Evolutionary conservation across 805 yeast species (phyloP), one percentile per base, ranked within the genome.

Genomic region (Metschnikowia aberdeeniae): DNA sequence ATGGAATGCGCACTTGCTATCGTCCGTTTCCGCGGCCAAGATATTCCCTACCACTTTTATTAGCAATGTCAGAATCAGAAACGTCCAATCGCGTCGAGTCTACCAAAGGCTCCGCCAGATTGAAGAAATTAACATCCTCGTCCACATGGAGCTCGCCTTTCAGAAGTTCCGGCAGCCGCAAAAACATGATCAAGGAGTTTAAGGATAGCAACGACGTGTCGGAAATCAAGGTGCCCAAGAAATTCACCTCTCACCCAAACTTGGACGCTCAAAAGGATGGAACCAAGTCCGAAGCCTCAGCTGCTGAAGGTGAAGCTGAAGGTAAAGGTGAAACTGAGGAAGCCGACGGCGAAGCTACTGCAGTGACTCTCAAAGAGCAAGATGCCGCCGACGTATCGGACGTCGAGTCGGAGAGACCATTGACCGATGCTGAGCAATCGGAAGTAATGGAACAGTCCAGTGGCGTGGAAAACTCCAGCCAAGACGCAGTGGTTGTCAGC

Each of bases 101-200:
- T 20, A 43, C 50, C 36, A 51, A 44, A 20, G 53, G 53, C 27
- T 44, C 54, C 13, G 35, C 44, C 45, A 47, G 48, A 36, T 52
- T 54, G 57, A 54, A 54, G 46, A 43, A 48, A 40, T 50, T 51
- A 50, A 40, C 56, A n/a, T 52, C 64, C 24, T 59, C 63, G 32
- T 50, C 59, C 20, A 61, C 64, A 1, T 71, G 75, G 75, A 62
- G 64, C 11, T 70, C 75, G 5, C 76, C 75, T n/a, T 71, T 71
- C 40, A 61, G 76, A 55, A 48, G 56, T 24, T 38, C 58, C 9
- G 48, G 56, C 5, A 27, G 51, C 32, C 57, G 52, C 39, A 64
- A 62, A 55, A 68, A 64, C 53, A 62, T 66, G 43, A 56, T 60
- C 39, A 55, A 69, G 50, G 64, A 69, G 53, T 69, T 64, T 46